A percentile compares a stretch with the other conserved stretches of the same genome.
phyloP scores from a whole-genome alignment of 495 filamentous ascomycete species.

The Chlorociboria aeruginascens region DNA sequence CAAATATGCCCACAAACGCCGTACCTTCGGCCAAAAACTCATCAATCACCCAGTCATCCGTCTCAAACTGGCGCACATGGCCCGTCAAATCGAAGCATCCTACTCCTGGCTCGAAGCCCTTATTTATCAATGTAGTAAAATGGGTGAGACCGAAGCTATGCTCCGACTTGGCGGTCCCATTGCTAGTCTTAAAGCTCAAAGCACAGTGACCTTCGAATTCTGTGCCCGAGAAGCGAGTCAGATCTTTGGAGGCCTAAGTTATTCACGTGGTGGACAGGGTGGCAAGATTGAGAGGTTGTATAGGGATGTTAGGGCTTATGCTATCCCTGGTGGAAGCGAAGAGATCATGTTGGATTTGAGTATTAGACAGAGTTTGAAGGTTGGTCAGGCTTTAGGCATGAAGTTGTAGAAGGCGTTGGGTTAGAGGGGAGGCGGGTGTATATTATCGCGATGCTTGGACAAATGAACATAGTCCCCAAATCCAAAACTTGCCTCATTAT shows the following conservation, averaged over 20 bases:
- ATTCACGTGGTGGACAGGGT: conserved; percentile 86
- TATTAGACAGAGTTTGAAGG: conserved; percentile 83
- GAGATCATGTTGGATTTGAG: conserved; percentile 98
- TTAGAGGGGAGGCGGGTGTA: not conserved
- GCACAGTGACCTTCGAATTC: conserved; percentile 89
- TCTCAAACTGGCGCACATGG: conserved; percentile 95
- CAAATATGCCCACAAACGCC: conserved; percentile 93
- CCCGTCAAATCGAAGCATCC: conserved; percentile 88
- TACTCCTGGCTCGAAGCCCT: conserved; percentile 97
- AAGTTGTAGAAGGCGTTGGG: conserved; percentile 53
- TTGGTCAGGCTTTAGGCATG: conserved; percentile 88
- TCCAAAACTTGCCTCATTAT: no score
- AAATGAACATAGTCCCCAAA: conserved; percentile 1
- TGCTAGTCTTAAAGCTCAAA: conserved; percentile 85
- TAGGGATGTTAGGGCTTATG: conserved; percentile 93
- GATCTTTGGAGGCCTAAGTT: conserved; percentile 89
- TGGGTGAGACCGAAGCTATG: conserved; percentile 94
- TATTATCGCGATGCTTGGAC: not conserved
- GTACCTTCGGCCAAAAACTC: conserved; percentile 89
- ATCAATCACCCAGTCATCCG: conserved; percentile 97
- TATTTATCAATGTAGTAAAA: conserved; percentile 82
- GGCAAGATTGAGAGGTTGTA: conserved; percentile 94
- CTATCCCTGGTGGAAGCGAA: conserved; percentile 91
- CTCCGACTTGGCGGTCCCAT: conserved; percentile 90
- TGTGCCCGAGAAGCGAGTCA: conserved; percentile 93